phyloP scores from a whole-genome alignment of 106 monocot genomes.

The Iris macrosiphon region DNA sequence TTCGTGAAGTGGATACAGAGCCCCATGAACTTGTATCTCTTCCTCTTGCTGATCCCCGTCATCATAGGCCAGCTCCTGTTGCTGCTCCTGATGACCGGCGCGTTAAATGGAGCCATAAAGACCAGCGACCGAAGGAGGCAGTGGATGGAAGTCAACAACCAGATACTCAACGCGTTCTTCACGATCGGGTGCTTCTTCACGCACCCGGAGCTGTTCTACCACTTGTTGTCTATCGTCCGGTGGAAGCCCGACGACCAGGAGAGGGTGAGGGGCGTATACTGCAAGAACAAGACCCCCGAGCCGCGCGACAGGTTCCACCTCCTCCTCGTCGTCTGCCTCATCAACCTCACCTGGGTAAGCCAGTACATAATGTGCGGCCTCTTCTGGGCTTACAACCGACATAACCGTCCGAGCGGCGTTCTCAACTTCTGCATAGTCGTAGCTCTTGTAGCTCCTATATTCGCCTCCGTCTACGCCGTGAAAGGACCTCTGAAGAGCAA shows the following conservation, averaged over 20 bases:
- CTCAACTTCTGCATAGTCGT: constrained; percentile 22
- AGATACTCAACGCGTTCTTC: constrained; percentile 63
- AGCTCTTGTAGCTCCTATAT: constrained; percentile 23
- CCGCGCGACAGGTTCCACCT: constrained; percentile 33
- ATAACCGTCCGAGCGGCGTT: constrained; percentile 26
- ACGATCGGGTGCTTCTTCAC: constrained; percentile 49
- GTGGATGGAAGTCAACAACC: constrained; percentile 45
- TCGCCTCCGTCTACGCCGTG: constrained; percentile 25
- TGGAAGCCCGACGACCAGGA: constrained; percentile 29
- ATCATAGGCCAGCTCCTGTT: constrained; percentile 15
- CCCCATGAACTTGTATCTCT: constrained; percentile 33
- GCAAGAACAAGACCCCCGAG: constrained; percentile 17
- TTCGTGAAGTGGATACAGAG: constrained; percentile 29
- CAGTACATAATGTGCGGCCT: constrained; percentile 49
- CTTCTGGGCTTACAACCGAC: constrained; percentile 41
- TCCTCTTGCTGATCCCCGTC: constrained; percentile 35
- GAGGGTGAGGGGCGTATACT: constrained; percentile 32
- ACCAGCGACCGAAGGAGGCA: constrained; percentile 8
- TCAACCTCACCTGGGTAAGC: constrained; percentile 37
- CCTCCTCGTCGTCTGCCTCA: constrained; percentile 28
- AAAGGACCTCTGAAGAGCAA: constrained; percentile 28
- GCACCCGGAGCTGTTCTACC: constrained; percentile 45
- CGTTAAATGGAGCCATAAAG: constrained; percentile 22
- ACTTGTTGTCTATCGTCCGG: constrained; percentile 24
- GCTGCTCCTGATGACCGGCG: constrained; percentile 29